These are phyloP conservation scores for Dillenia suffruticosa DNA, from an alignment of 164 flowering plant genomes.

Conservation along the genomic window DNA sequence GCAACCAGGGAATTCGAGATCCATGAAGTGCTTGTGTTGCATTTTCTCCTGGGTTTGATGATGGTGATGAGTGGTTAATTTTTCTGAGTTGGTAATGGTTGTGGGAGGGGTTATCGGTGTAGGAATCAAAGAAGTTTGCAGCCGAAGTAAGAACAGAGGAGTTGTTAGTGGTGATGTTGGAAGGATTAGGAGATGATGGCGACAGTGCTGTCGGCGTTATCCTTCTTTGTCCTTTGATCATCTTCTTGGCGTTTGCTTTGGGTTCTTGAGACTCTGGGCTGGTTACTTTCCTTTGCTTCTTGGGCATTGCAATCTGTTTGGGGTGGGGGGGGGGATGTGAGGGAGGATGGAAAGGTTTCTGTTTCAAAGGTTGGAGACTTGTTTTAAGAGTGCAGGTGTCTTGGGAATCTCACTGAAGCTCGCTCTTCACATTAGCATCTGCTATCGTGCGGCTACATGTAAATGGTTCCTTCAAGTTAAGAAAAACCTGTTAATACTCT, in stretches of 20 bases:
- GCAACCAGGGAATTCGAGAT: slow-evolving; percentile 10
- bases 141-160: not conserved
- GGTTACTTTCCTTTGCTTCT: too few relatives aligned
- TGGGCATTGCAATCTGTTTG: too few relatives aligned
- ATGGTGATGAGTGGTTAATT: too few relatives aligned
- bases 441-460: too few relatives aligned
- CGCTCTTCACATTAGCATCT: too few relatives aligned
- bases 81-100: not conserved
- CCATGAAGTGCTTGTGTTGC: slow-evolving; percentile 3
- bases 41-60: not conserved
- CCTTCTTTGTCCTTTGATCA: slow-evolving; percentile 7
- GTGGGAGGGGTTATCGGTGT: not conserved
- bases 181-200: not conserved
- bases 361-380: too few relatives aligned
- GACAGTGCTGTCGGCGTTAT: not conserved
- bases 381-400: too few relatives aligned
- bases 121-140: not conserved
- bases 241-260: slow-evolving; percentile 7
- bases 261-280: not conserved
- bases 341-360: too few relatives aligned
- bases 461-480: too few relatives aligned
- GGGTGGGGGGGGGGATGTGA: too few relatives aligned
- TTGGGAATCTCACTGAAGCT: too few relatives aligned
- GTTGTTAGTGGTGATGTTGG: not conserved
- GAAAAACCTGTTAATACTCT: too few relatives aligned